phyloP scores from a whole-genome alignment of 805 yeast genomes.

The Candida endomychidarum region DNA sequence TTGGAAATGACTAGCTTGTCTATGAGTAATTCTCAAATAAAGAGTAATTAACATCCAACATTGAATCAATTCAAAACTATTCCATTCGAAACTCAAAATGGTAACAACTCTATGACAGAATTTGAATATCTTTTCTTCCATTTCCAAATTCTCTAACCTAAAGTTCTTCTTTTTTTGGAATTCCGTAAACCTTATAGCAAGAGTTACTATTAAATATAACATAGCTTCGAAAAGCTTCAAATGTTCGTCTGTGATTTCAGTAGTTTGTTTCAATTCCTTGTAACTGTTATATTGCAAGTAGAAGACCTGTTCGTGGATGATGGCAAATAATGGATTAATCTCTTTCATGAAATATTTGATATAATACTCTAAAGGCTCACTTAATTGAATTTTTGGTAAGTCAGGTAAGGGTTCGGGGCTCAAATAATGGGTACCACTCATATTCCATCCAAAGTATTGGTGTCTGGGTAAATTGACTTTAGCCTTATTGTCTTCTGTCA shows the following conservation, averaged over 20 bases:
- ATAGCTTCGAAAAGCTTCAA: constrained; percentile 51
- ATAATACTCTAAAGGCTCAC: constrained; percentile 17
- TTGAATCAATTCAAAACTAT: constrained; percentile 42
- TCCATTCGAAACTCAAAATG: constrained; percentile 42
- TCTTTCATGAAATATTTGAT: constrained; percentile 46
- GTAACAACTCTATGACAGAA: constrained; percentile 32
- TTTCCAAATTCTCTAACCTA: constrained; percentile 21
- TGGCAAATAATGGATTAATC: constrained; percentile 53
- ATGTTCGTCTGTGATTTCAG: constrained; percentile 17
- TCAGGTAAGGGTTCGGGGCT: constrained; percentile 33
- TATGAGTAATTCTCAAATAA: constrained; percentile 37
- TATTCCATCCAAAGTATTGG: constrained; percentile 67
- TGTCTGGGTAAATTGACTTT: constrained; percentile 49
- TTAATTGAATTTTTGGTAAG: constrained; percentile 26
- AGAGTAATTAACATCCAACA: constrained; percentile 39
- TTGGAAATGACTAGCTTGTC: constrained; percentile 36
- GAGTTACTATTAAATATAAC: constrained; percentile 48
- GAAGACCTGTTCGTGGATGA: constrained; percentile 55
- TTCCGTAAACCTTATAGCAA: constrained; percentile 53
- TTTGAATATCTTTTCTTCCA: constrained; percentile 36
- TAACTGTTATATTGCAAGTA: constrained; percentile 45
- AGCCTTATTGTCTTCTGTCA: constrained; percentile 32
- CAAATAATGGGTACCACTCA: constrained; percentile 57
- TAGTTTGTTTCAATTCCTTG: constrained; percentile 20
- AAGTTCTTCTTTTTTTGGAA: constrained; percentile 32